A percentile compares a stretch with the other conserved stretches of the same genome.
Evolutionary conservation across 164 flowering plant genomes (phyloP).

Genomic region (Houttuynia cordata): DNA sequence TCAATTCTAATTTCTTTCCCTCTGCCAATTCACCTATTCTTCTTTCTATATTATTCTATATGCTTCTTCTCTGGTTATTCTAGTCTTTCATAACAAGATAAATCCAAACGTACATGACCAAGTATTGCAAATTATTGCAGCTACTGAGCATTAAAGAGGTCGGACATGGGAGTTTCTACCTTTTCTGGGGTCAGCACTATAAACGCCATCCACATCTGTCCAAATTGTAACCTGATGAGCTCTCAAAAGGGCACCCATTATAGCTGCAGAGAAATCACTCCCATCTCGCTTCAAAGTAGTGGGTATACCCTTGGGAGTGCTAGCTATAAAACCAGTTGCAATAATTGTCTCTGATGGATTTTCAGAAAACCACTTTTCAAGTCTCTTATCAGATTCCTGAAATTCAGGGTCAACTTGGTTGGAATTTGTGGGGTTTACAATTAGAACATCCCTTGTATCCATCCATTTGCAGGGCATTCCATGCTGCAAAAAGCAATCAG

Average conservation of each 20-base stretch:
- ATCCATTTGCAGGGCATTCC: constrained; percentile 77
- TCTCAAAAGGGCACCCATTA: constrained; percentile 81
- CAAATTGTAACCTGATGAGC: constrained; percentile 92
- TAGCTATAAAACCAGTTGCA: constrained; percentile 94
- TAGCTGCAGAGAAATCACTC: constrained; percentile 98
- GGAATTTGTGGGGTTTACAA: constrained; percentile 75
- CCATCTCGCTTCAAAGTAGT: constrained; percentile 98
- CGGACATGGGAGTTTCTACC: constrained; percentile 34
- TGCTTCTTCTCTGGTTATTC: no score
- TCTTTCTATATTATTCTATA: no score
- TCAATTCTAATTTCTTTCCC: no score
- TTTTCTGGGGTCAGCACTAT: constrained; percentile 99
- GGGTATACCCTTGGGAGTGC: constrained; percentile 82
- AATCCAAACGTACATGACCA: no score
- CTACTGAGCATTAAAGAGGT: neutral
- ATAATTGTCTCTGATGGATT: constrained; percentile 60
- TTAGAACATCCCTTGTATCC: constrained; percentile 93
- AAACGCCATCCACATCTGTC: constrained; percentile 99
- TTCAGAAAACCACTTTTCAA: constrained; percentile 66
- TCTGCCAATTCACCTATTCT: no score
- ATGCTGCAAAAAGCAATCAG: constrained; percentile 29
- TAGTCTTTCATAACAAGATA: no score
- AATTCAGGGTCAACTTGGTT: constrained; percentile 94
- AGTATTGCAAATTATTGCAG: neutral
- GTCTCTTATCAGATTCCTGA: constrained; percentile 58